Evolutionary conservation across 78 protist genomes (phyloP), one percentile per base, ranked within the genome.

Genomic region (Trichosphaerium sp.): DNA sequence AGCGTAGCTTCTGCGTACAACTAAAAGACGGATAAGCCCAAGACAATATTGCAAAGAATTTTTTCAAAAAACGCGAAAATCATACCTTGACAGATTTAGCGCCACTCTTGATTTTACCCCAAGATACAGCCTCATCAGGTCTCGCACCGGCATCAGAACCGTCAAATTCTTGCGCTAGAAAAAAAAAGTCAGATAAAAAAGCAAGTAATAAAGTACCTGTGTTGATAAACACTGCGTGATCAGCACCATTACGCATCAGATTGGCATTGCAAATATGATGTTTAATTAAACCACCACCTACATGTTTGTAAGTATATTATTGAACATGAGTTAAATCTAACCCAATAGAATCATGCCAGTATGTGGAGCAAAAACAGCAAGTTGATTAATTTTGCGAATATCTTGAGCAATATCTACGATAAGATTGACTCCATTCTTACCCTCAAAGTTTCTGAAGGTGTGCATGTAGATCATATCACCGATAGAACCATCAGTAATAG

Each of bases 181-280:
- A 18, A 14, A 12, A 15, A 55, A 4, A 25, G 54, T 55, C 43
- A 26, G 35, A 18, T 15, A 12, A 15, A 55, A 4, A 25, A 67
- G 11, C 43, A 48, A 39, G 47, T 25, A 48, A 28, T 67, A 39
- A 23, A 2, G 11, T 68, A 3, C 75, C 95, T 5, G 97, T 94
- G 78, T 95, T 94, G 61, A 96, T 61, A 40, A 75, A 88, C 37
- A 92, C 94, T 12, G 94, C 21, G 38, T 34, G 89, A 42, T 98
- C 96, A 8, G 99, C 99, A 12, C 99, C 99, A 65, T 96, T 96
- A 39, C 99, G 77, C 97, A 98, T 95, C 41, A 98, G 80, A 64
- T 98, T 98, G 23, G 99, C 99, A 55, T 98, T 98, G 82, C 91
- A 88, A 37, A 96, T 96, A 85, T 97, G 99, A 62, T 96, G 99